A percentile compares a stretch with the other conserved stretches of the same genome.
Evolutionary conservation across 441 rosid genomes (phyloP).

Genomic region (Arabidopsis hybrid): DNA sequence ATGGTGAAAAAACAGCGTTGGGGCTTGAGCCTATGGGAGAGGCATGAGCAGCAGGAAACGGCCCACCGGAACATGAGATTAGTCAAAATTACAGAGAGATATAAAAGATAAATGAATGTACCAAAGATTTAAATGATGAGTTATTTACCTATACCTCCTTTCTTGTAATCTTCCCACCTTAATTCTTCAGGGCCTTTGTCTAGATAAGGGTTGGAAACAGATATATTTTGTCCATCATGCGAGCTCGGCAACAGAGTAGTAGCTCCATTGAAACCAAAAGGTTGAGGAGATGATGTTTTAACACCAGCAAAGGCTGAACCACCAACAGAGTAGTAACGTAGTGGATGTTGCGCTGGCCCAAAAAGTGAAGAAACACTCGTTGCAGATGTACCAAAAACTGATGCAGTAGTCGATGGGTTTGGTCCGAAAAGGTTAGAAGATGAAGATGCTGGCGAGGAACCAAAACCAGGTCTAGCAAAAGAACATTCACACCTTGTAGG

Average conservation of each 20-base stretch:
- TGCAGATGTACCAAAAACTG: too few relatives aligned
- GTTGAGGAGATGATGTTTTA: too few relatives aligned
- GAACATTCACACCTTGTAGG: background rate
- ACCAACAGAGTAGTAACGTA: too few relatives aligned
- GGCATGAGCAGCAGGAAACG: background rate
- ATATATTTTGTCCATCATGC: slow-evolving; percentile 4
- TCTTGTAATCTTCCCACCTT: slow-evolving; percentile 32
- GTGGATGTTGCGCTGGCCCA: too few relatives aligned
- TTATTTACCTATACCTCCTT: slow-evolving; percentile 21
- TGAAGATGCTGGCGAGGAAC: background rate
- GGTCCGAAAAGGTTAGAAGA: background rate
- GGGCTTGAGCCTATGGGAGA: background rate
- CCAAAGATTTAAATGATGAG: background rate
- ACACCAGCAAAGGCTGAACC: too few relatives aligned
- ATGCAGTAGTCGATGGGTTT: background rate
- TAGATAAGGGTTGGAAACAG: slow-evolving; percentile 7
- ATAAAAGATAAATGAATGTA: background rate
- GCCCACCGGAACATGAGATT: slow-evolving; percentile 15
- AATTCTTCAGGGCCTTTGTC: slow-evolving; percentile 33
- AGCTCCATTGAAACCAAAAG: too few relatives aligned
- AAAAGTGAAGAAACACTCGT: too few relatives aligned
- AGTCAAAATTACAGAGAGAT: slow-evolving; percentile 8
- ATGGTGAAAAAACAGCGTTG: background rate
- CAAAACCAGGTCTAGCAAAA: background rate
- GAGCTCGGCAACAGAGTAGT: too few relatives aligned